Evolutionary conservation across 306 rosid species (phyloP), one percentile per base, ranked within the genome.

Genomic region (Ochetophila trinervis): DNA sequence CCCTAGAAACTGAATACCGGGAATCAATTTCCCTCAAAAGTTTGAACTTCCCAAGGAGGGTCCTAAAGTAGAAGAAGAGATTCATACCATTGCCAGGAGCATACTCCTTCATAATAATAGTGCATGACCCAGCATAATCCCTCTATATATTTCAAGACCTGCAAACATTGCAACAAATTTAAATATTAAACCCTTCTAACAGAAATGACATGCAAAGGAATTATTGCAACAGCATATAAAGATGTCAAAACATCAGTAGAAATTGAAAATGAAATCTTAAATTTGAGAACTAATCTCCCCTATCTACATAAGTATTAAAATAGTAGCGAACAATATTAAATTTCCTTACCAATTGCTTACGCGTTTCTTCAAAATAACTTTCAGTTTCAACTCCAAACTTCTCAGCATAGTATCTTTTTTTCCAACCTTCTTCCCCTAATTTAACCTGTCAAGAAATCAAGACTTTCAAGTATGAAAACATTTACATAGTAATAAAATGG

Each of bases 11-110:
- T n/a, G 51, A 60, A 35, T 17, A 59, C 7, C n/a, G 5, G 6
- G 3, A n/a, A n/a, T n/a, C n/a, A n/a, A n/a, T n/a, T n/a, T n/a
- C n/a, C n/a, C n/a, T n/a, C 18, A 4, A 54, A 21, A 40, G 19
- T 8, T 37, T n/a, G 35, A 53, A 35, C 42, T 20, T 7, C 3
- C 7, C n/a, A n/a, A n/a, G n/a, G n/a, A n/a, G n/a, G n/a, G n/a
- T n/a, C n/a, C 24, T 9, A 54, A 11, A 36, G 60, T 10, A 52
- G 19, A 49, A 52, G 59, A 34, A 8, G 10, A 42, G 27, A 60
- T 11, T 34, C 66, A 21, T 73, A 73, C 77, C 77, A 73, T 65
- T 73, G 77, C 77, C 77, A 73, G 35, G 77, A 73, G 72, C 71
- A 65, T 7, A 73, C 77, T 22, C 77, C 71, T 49, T 35, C 54